Conservation (phyloP, 164 flowering plant species). For the Magnolia officinalis region DNA sequence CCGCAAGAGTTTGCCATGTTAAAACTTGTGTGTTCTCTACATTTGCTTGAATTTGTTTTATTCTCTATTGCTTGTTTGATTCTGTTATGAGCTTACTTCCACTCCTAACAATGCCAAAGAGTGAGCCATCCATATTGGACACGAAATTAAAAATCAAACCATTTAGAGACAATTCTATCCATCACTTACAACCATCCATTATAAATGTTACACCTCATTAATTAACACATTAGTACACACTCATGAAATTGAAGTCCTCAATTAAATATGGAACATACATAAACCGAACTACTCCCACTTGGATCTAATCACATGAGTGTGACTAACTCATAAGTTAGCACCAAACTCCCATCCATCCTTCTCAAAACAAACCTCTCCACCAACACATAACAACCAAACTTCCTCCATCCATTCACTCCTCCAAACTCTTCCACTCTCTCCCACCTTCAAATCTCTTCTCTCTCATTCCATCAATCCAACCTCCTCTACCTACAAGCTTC, state of each 20-base stretch:
- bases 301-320: conserved; percentile 32
- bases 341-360: conserved; percentile 53
- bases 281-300: conserved; percentile 35
- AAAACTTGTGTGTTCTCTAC: too few species aligned
- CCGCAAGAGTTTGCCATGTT: too few species aligned
- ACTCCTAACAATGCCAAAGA: too few species aligned
- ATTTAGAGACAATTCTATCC: too few species aligned
- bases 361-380: conserved; percentile 56
- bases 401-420: conserved; percentile 27
- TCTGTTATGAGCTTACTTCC: too few species aligned
- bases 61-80: too few species aligned
- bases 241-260: not conserved
- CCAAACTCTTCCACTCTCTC: conserved; percentile 28
- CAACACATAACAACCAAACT: conserved; percentile 46
- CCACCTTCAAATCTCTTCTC: conserved; percentile 11
- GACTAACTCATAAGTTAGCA: conserved; percentile 39
- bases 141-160: too few species aligned
- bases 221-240: not conserved
- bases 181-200: not conserved
- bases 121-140: too few species aligned
- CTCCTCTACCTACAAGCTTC: conserved; percentile 30
- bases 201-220: not conserved
- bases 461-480: conserved; percentile 32
- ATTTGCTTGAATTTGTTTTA: too few species aligned
- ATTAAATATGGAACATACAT: not conserved